Base-by-base conservation (phyloP, 2,329 filamentous ascomycete species). In the Diaporthe destruens region DNA sequence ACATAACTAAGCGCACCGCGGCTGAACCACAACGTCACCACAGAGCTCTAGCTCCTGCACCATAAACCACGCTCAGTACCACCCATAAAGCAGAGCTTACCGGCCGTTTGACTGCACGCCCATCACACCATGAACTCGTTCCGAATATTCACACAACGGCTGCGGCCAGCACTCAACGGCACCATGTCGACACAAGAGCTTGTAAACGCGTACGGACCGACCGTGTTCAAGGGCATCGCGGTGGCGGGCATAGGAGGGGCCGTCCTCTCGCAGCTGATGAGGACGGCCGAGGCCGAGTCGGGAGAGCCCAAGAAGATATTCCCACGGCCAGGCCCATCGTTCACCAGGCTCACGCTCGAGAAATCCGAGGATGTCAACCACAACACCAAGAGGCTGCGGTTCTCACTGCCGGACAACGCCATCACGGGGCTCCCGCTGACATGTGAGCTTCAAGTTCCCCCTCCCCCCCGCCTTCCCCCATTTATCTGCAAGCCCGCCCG, bases 311-410 rank as follows among this genome's bases (percentile, higher is more conserved):
- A 61, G 23, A 74, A 74, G 47, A 61, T 74, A 6, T 74, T 74
- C 44, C 70, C 70, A 39, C 70, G 71, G 23, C 32, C 72, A 14
- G 84, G 83, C 0, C 81, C 82, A 0, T 80, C 81, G 0, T 86
- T 89, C 76, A 80, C 85, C 4, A 85, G 82, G 4, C 80, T 90
- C 11, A 82, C 82, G 29, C 81, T 91, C 2, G 81, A 88, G 71
- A 88, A 86, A 75, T 81, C 84, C 14, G 85, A 89, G 76, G 74
- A 80, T 44, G 84, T 91, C 73, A 91, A 87, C 76, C 88, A 89
- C 79, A 87, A 91, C 77, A 89, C 88, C 14, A 90, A 89, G 80
- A 83, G 82, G 20, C 78, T 91, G 70, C 83, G 87, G 4, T 91
- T 91, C 74, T 85, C 85, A 72, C 80, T 91, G 8, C 87, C 88